Conservation (phyloP, 179 eudicot species). For the Silene vulgaris region DNA sequence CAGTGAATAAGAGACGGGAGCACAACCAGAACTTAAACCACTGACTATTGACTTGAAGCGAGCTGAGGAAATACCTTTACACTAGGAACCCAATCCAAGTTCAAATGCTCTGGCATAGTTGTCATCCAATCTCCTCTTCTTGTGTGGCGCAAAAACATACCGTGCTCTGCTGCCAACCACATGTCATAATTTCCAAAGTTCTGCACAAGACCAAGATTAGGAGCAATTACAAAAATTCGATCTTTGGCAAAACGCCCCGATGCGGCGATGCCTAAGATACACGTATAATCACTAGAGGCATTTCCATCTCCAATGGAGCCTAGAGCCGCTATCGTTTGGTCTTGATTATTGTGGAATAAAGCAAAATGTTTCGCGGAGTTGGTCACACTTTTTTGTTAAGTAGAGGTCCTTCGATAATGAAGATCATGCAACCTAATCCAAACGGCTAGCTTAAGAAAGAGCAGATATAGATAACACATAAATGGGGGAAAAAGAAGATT, state of each 20-base stretch:
- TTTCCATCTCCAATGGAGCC: no score
- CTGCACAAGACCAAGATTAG: conserved; percentile 35
- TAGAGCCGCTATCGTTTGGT: no score
- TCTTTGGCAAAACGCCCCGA: neutral
- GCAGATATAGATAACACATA: neutral
- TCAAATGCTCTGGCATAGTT: conserved; percentile 82
- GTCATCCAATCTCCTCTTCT: conserved; percentile 79
- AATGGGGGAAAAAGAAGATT: neutral
- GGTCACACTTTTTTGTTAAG: no score
- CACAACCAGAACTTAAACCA: neutral
- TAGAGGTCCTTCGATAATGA: no score
- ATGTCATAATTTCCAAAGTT: conserved; percentile 68
- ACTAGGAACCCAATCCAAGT: conserved; percentile 85
- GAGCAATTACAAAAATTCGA: conserved; percentile 1
- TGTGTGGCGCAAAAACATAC: conserved; percentile 79
- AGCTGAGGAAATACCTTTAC: conserved; percentile 46
- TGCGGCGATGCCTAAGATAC: no score
- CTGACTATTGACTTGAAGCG: neutral
- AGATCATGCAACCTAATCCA: neutral
- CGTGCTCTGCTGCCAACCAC: conserved; percentile 98
- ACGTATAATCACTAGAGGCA: no score
- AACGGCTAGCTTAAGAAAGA: neutral
- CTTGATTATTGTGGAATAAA: no score
- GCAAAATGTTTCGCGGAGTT: no score
- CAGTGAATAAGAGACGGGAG: conserved; percentile 1